A percentile compares a stretch with the other conserved stretches of the same genome.
These are phyloP conservation scores for Annulohypoxylon truncatum DNA, from an alignment of 2,329 filamentous ascomycete genomes.

Conservation along the genomic window DNA sequence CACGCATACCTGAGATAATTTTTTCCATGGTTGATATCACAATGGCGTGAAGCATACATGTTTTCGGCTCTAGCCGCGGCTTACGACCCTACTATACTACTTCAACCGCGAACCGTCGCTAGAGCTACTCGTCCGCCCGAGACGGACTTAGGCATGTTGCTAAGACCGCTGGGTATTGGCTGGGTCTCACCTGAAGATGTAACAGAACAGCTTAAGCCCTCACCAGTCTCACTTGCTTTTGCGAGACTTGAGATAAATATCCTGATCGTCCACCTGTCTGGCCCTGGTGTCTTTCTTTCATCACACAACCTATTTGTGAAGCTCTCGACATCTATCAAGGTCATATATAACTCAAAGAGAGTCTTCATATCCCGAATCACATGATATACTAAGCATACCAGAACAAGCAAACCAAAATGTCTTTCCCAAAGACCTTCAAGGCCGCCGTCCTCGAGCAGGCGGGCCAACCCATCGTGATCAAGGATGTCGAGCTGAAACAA, in stretches of 20 bases:
- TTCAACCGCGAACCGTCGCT: not conserved
- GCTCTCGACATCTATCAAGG: too few relatives aligned
- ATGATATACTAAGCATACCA: not conserved
- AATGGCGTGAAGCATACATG: slow-evolving; percentile 5
- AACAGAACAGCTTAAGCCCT: not conserved
- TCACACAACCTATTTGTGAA: not conserved
- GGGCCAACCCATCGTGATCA: slow-evolving; percentile 65
- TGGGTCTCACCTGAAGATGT: slow-evolving; percentile 1
- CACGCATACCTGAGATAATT: not conserved
- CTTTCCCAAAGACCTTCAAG: slow-evolving; percentile 73
- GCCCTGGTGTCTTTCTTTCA: slow-evolving; percentile 50
- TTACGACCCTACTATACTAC: not conserved
- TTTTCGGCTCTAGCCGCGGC: not conserved
- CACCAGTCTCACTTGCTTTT: not conserved
- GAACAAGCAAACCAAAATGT: slow-evolving; percentile 10
- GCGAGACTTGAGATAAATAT: slow-evolving; percentile 19
- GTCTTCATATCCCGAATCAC: not conserved
- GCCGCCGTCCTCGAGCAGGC: slow-evolving; percentile 69
- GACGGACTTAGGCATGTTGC: not conserved
- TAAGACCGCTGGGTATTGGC: not conserved
- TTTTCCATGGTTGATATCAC: slow-evolving; percentile 19
- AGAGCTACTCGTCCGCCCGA: not conserved
- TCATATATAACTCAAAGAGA: not conserved
- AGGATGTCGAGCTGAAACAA: slow-evolving; percentile 67
- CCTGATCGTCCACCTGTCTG: slow-evolving; percentile 2